Evolutionary conservation across 1,139 yeast genomes (phyloP).

Genomic region (Lodderomyces theae): DNA sequence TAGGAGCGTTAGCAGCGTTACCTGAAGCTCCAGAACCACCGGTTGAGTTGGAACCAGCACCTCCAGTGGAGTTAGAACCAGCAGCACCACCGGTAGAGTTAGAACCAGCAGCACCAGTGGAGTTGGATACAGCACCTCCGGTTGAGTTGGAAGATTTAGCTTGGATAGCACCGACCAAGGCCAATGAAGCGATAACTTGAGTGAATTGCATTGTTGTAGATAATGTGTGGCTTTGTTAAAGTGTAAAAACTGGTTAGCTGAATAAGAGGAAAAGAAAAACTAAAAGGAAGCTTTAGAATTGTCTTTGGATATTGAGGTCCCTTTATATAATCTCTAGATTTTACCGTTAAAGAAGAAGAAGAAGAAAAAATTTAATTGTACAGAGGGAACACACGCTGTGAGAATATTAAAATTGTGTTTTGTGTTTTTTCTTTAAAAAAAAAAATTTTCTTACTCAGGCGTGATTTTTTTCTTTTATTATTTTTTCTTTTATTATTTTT

Average conservation of each 20-base stretch:
- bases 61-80: conserved; percentile 7
- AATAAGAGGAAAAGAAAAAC: conserved; percentile 5
- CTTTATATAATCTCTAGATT: conserved; percentile 8
- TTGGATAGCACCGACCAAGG: conserved; percentile 14
- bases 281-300: neutral
- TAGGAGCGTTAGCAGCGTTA: conserved; percentile 44
- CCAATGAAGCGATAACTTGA: conserved; percentile 14
- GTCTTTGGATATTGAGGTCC: conserved; percentile 5
- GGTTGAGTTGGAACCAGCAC: conserved; percentile 7
- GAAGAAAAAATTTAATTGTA: neutral
- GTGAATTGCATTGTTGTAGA: conserved; percentile 14
- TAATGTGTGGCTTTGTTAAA: neutral
- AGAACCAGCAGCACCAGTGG: conserved; percentile 10
- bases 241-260: neutral
- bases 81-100: conserved; percentile 8
- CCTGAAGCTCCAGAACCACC: conserved; percentile 7
- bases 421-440: too few relatives aligned
- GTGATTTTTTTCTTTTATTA: too few relatives aligned
- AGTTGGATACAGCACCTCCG: conserved; percentile 9
- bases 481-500: too few relatives aligned
- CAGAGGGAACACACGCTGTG: too few relatives aligned
- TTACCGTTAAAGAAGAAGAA: neutral
- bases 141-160: conserved; percentile 13
- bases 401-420: too few relatives aligned
- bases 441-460: too few relatives aligned